Evolutionary conservation across 2,329 filamentous ascomycete species (phyloP).

Genomic region (Sclerotinia nivalis): DNA sequence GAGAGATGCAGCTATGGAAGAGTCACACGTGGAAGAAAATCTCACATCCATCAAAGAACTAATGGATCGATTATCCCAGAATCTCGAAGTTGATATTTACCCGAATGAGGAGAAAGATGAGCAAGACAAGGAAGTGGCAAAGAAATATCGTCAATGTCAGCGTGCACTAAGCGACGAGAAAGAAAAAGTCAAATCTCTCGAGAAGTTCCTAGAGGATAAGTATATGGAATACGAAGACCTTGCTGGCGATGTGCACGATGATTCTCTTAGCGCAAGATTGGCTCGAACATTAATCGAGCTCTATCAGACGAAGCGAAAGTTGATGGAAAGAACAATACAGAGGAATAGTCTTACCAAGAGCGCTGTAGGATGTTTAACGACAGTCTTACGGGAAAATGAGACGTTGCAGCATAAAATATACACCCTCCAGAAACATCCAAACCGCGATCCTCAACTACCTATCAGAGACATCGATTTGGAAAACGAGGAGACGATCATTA

Average conservation of each 20-base stretch:
- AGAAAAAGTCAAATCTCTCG: constrained; percentile 8
- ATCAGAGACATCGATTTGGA: neutral
- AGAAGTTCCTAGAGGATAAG: constrained; percentile 11
- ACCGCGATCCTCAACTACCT: neutral
- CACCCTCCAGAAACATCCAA: neutral
- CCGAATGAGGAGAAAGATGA: neutral
- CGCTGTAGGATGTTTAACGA: neutral
- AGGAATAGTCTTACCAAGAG: constrained; percentile 14
- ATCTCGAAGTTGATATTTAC: neutral
- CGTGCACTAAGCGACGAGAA: constrained; percentile 14
- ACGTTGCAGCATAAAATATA: neutral
- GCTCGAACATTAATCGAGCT: constrained; percentile 13
- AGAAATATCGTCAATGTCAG: neutral
- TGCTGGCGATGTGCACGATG: neutral
- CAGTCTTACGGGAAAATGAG: neutral
- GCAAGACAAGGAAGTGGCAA: neutral
- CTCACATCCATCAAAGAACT: neutral
- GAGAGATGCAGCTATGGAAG: constrained; percentile 7
- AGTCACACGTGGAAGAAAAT: neutral
- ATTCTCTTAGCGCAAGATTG: neutral
- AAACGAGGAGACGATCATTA: neutral
- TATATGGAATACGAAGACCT: constrained; percentile 1
- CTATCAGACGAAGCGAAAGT: neutral
- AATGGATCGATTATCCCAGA: constrained; percentile 2
- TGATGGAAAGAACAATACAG: constrained; percentile 16